phyloP scores from a whole-genome alignment of 2,329 filamentous ascomycete species.

The Aureobasidium namibiae region DNA sequence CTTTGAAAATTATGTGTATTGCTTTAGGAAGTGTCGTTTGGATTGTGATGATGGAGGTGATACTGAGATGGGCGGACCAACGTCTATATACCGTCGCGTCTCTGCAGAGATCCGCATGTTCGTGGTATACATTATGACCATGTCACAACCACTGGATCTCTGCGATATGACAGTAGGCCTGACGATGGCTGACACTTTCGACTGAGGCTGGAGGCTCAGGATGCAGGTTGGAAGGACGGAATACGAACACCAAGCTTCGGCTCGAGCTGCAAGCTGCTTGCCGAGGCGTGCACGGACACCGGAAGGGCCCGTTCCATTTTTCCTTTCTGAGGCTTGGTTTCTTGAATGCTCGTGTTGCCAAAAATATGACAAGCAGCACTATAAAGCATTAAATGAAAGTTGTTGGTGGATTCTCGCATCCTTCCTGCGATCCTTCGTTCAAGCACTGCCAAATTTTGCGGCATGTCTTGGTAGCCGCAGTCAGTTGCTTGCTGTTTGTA shows the following conservation, averaged over 20 bases:
- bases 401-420: neutral
- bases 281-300: neutral
- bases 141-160: neutral
- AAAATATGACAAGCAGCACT: neutral
- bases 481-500: neutral
- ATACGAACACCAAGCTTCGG: neutral
- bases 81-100: neutral
- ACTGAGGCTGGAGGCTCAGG: neutral
- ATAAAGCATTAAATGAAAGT: neutral
- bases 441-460: neutral
- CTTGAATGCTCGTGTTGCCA: neutral
- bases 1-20: neutral
- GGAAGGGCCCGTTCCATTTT: neutral
- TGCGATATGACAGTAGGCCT: neutral
- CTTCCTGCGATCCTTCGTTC: neutral
- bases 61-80: neutral
- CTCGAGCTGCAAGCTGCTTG: neutral
- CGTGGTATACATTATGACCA: neutral
- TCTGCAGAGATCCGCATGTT: neutral
- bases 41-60: neutral
- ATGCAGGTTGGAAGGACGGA: neutral
- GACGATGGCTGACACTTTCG: neutral
- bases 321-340: neutral
- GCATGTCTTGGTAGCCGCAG: neutral
- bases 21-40: neutral